Conservation (phyloP, 2,329 filamentous ascomycete species). For the Aspergillus sp. region DNA sequence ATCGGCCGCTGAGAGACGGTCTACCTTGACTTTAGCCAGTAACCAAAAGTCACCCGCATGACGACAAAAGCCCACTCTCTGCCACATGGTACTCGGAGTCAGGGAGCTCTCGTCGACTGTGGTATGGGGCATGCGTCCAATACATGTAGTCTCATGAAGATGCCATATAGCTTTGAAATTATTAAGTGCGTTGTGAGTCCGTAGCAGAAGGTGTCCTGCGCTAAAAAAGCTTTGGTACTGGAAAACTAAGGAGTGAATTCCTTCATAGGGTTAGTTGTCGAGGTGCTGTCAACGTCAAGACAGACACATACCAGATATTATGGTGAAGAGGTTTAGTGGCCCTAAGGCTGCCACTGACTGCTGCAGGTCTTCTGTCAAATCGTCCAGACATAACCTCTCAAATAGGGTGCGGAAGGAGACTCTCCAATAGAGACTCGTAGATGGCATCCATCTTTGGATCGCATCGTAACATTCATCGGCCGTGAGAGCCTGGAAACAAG, state of each 20-base stretch:
- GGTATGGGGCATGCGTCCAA: background rate
- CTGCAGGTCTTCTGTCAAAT: conserved; percentile 5
- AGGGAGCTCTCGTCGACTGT: conserved; percentile 12
- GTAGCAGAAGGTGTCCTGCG: conserved; percentile 21
- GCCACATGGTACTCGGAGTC: conserved; percentile 29
- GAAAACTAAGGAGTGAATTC: conserved; percentile 31
- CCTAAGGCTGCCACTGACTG: conserved; percentile 17
- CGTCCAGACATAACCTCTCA: conserved; percentile 17
- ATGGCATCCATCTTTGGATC: conserved; percentile 14
- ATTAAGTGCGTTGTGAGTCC: conserved; percentile 28
- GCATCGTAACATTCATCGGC: conserved; percentile 27
- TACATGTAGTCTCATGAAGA: background rate
- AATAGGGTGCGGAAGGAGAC: conserved; percentile 19
- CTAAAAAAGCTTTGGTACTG: conserved; percentile 36
- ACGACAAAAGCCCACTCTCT: conserved; percentile 33
- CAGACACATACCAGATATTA: conserved; percentile 21
- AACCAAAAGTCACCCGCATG: conserved; percentile 37
- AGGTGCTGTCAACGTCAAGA: too few species aligned
- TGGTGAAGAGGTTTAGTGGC: conserved; percentile 23
- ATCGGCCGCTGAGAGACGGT: background rate
- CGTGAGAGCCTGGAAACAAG: conserved; percentile 37
- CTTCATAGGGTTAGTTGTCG: background rate
- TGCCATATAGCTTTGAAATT: conserved; percentile 25
- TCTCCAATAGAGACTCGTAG: conserved; percentile 15
- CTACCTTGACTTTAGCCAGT: conserved; percentile 25